phyloP scores from a whole-genome alignment of 768 basidiomycete genomes.

The Megacollybia marginata region DNA sequence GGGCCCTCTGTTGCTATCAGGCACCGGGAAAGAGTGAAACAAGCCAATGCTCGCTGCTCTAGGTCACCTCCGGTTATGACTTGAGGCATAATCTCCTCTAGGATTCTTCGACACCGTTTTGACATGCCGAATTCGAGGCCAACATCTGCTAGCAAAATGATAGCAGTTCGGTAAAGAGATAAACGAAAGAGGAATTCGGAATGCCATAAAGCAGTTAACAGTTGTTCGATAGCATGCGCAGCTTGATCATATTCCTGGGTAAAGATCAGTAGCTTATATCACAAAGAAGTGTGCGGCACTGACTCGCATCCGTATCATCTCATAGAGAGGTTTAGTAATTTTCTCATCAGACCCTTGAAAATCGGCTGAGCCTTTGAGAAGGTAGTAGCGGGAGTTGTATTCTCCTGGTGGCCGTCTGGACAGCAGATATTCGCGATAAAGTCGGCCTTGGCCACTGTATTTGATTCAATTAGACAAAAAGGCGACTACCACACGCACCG shows the following conservation, averaged over 20 bases:
- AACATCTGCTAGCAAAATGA: conserved; percentile 71
- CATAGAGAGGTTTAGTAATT: conserved; percentile 36
- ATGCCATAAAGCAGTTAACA: conserved; percentile 70
- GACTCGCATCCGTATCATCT: conserved; percentile 40
- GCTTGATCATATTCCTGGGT: conserved; percentile 58
- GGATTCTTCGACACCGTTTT: conserved; percentile 49
- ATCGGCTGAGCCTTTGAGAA: conserved; percentile 33
- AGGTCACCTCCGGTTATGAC: conserved; percentile 68
- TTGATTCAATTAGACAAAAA: not conserved
- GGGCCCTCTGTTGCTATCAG: conserved; percentile 52
- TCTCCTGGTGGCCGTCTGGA: conserved; percentile 50
- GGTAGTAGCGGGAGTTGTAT: conserved; percentile 51
- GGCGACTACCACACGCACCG: conserved; percentile 34
- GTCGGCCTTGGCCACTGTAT: conserved; percentile 53
- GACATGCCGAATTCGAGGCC: conserved; percentile 74
- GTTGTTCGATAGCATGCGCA: conserved; percentile 50
- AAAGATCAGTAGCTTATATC: not conserved
- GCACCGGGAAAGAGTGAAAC: conserved; percentile 68
- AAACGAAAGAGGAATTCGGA: conserved; percentile 72
- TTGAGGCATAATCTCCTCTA: conserved; percentile 82
- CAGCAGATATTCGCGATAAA: conserved; percentile 59
- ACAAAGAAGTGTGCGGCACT: conserved; percentile 10
- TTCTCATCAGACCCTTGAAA: conserved; percentile 22
- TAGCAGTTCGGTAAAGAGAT: conserved; percentile 57
- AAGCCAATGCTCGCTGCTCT: conserved; percentile 71